These are phyloP conservation scores for Medicago arabica DNA, from an alignment of 306 rosid genomes.

Conservation along the genomic window DNA sequence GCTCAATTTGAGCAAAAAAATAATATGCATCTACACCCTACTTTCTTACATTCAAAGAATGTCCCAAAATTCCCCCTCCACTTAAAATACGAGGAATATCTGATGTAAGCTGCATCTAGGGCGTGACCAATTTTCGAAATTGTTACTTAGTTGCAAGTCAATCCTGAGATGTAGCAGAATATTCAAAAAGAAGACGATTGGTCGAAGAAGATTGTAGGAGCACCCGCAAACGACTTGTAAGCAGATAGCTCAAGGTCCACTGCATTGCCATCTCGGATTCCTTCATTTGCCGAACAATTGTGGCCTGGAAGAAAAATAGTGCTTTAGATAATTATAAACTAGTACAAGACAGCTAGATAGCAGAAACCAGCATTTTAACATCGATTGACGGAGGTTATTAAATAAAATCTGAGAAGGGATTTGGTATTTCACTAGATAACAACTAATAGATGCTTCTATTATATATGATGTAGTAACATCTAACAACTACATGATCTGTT, in stretches of 20 bases:
- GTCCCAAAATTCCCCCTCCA: constrained; percentile 9
- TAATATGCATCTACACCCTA: constrained; percentile 40
- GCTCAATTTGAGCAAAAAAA: constrained; percentile 69
- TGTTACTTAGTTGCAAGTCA: constrained; percentile 7
- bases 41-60: constrained; percentile 27
- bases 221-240: constrained; percentile 82
- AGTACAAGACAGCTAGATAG: not conserved
- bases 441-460: constrained; percentile 1
- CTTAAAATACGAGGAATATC: not conserved
- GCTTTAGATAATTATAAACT: constrained; percentile 28
- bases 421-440: constrained; percentile 22
- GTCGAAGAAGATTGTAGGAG: constrained; percentile 91
- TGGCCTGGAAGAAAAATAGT: constrained; percentile 55
- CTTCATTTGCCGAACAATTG: constrained; percentile 91
- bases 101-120: constrained; percentile 2
- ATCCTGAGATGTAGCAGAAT: constrained; percentile 86
- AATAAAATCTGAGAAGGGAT: constrained; percentile 21
- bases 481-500: too few relatives aligned
- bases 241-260: constrained; percentile 91
- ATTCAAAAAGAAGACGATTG: constrained; percentile 85
- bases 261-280: constrained; percentile 95
- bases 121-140: not conserved
- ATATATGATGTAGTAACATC: constrained; percentile 4
- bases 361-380: constrained; percentile 1
- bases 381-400: not conserved